Evolutionary conservation across 495 filamentous ascomycete genomes (phyloP), one percentile per base, ranked within the genome.

Genomic region (Acidomyces sp.): DNA sequence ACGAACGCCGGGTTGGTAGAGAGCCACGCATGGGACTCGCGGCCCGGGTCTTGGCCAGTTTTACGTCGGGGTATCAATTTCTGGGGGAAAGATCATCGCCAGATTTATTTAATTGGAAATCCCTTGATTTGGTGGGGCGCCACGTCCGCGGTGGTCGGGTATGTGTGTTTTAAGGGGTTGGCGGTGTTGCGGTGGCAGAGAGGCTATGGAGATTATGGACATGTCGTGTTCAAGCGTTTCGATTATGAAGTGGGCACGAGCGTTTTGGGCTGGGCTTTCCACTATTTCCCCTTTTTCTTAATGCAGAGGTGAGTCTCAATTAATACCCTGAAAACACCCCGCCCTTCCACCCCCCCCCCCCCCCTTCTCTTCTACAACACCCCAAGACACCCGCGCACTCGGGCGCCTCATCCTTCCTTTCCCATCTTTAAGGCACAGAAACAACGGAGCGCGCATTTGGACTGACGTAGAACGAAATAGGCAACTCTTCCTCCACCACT

Each of bases 61-160:
- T 72, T 97, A 39, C 76, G 76, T 46, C 85, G 90, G 46, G 90
- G 90, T 43, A 97, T 97, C 70, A 97, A 97, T 66, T 97, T 97
- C 72, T 97, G 90, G 90, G 90, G 90, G 43, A 85, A 81, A 52
- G 73, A 94, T 41, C 68, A 93, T 54, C 82, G 85, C 45, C 90
- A 97, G 63, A 82, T 97, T 48, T 97, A 97, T 58, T 77, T 97
- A 4, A 78, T 94, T 31, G 90, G 90, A 39, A 97, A 97, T 58
- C 92, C 90, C 1, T 61, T 95, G 40, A 77, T 97, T 49, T 97
- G 90, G 90, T 95, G 82, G 80, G 77, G 75, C 9, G 84, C 81
- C 2, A 93, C 82, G 18, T 67, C 71, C n/a, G 83, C 85, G 2
- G 71, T 97, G 43, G 75, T 62, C 17, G 61, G 85, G 27, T 97